Evolutionary conservation across 192 early-diverging fungal genomes (phyloP).

Genomic region (Cladochytrium replicatum): DNA sequence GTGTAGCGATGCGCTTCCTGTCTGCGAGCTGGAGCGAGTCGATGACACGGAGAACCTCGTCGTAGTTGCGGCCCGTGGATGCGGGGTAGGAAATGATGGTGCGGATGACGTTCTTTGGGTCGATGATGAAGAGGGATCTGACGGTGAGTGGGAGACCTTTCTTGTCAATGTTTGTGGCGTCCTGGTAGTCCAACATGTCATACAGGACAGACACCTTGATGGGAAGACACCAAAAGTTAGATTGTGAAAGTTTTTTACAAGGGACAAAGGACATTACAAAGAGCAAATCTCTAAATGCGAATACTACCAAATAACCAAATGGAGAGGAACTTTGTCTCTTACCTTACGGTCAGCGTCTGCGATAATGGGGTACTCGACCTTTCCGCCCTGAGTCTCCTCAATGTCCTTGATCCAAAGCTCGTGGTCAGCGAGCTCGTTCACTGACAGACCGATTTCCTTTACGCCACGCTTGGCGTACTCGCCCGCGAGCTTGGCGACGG

Average conservation of each 20-base stretch:
- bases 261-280: too few species aligned
- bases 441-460: conserved; percentile 89
- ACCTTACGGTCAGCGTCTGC: conserved; percentile 73
- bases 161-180: conserved; percentile 77
- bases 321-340: too few species aligned
- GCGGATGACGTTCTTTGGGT: conserved; percentile 83
- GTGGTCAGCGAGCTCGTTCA: conserved; percentile 76
- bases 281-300: too few species aligned
- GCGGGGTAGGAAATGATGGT: conserved; percentile 89
- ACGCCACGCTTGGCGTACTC: conserved; percentile 75
- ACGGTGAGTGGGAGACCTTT: conserved; percentile 92
- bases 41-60: conserved; percentile 86
- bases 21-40: conserved; percentile 92
- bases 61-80: conserved; percentile 88
- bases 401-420: conserved; percentile 87
- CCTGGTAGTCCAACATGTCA: conserved; percentile 96
- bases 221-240: conserved; percentile 77
- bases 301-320: too few species aligned
- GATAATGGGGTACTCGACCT: conserved; percentile 84
- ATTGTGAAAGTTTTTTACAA: too few species aligned
- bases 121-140: conserved; percentile 91
- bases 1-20: conserved; percentile 81
- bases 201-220: conserved; percentile 82
- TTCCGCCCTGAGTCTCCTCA: conserved; percentile 71
- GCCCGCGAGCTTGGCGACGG: conserved; percentile 66